Percentiles rank a stretch among this genome's conserved stretches.
Conservation (phyloP, 2,329 filamentous ascomycete species). For the Sporothrix inflata region DNA sequence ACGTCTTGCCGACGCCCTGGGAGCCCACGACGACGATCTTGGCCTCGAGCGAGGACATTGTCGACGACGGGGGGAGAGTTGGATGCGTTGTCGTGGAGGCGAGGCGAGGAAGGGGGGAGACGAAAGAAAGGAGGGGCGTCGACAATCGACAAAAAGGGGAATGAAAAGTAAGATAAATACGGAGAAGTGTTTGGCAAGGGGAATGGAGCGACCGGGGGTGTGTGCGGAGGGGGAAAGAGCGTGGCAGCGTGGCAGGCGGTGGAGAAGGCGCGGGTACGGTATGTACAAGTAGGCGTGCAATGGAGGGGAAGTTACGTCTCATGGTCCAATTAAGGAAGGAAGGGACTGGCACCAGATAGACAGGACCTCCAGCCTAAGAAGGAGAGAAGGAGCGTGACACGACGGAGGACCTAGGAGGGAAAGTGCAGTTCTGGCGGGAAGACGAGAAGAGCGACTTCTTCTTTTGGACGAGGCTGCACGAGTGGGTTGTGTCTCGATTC, state of each 20-base stretch:
- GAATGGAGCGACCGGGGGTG: not conserved
- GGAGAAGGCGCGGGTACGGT: slow-evolving; percentile 23
- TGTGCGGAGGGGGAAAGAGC: slow-evolving; percentile 18
- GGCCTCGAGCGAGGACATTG: slow-evolving; percentile 69
- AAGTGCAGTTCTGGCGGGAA: not conserved
- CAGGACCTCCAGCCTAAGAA: not conserved
- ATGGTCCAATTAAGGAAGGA: slow-evolving; percentile 2
- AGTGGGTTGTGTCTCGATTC: slow-evolving; percentile 4
- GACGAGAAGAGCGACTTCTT: not conserved
- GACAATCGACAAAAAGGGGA: slow-evolving; percentile 5
- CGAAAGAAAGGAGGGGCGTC: slow-evolving; percentile 1
- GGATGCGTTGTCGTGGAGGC: not conserved
- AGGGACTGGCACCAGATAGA: not conserved
- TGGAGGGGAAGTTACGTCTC: slow-evolving; percentile 5
- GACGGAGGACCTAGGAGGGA: not conserved
- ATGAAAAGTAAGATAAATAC: not conserved
- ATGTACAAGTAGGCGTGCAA: not conserved
- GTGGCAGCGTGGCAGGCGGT: slow-evolving; percentile 8
- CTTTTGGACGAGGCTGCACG: slow-evolving; percentile 17
- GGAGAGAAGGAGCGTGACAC: slow-evolving; percentile 5
- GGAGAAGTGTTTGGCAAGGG: slow-evolving; percentile 22
- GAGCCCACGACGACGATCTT: slow-evolving; percentile 81
- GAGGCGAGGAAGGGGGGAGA: not conserved
- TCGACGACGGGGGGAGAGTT: slow-evolving; percentile 19
- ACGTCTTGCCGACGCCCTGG: slow-evolving; percentile 80